These are phyloP conservation scores for Oryza coarctata DNA, from an alignment of 176 grass and related monocot genomes.

Conservation along the genomic window DNA sequence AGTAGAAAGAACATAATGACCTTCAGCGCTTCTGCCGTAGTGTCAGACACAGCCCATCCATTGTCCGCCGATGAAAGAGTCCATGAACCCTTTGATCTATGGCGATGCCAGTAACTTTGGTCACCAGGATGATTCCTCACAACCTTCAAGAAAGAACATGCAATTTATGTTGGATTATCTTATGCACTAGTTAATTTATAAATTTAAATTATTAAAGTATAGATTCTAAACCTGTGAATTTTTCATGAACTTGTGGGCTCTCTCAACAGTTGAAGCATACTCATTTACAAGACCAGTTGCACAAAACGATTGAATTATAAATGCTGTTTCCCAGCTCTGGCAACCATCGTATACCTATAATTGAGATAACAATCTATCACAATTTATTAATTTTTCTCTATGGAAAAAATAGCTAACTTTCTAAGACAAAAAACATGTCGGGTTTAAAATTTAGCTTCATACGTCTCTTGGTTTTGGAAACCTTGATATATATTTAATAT, in stretches of 20 bases:
- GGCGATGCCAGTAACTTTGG: slow-evolving; percentile 50
- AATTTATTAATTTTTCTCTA: neutral
- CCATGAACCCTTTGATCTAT: slow-evolving; percentile 60
- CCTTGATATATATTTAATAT: neutral
- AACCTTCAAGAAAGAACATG: slow-evolving; percentile 40
- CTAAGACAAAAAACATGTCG: neutral
- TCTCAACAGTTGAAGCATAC: slow-evolving; percentile 45
- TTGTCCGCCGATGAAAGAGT: slow-evolving; percentile 61
- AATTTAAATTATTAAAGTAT: neutral
- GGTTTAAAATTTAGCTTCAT: neutral
- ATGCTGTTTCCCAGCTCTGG: slow-evolving; percentile 78
- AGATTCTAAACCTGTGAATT: slow-evolving; percentile 41
- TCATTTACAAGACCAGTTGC: slow-evolving; percentile 60
- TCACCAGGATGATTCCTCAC: slow-evolving; percentile 52
- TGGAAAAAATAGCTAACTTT: neutral
- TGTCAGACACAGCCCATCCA: slow-evolving; percentile 59
- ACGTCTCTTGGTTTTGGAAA: neutral
- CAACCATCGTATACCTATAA: slow-evolving; percentile 69
- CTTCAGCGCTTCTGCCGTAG: slow-evolving; percentile 59
- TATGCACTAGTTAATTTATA: neutral
- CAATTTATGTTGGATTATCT: neutral
- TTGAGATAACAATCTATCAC: neutral
- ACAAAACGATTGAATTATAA: slow-evolving; percentile 72
- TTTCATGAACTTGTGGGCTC: slow-evolving; percentile 62
- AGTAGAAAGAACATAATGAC: neutral